These are phyloP conservation scores for Eucalyptus regnans DNA, from an alignment of 345 rosid genomes.

Conservation along the genomic window DNA sequence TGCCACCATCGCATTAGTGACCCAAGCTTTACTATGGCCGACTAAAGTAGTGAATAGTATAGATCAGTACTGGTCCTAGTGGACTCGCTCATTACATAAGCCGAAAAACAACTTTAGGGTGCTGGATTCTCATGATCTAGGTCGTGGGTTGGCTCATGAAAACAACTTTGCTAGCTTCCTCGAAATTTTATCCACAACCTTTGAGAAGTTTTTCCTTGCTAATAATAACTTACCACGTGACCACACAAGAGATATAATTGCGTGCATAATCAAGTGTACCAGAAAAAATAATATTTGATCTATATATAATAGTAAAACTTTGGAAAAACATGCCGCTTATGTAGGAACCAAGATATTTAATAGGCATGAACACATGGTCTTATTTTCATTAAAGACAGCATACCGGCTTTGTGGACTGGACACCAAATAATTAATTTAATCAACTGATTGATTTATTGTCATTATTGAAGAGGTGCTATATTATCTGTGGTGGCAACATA, in stretches of 20 bases:
- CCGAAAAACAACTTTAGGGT: too few species aligned
- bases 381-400: not conserved
- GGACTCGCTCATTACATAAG: too few species aligned
- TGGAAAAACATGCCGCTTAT: not conserved
- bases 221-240: not conserved
- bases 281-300: not conserved
- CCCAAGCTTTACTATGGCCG: fast-evolving
- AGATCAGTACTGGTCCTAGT: too few species aligned
- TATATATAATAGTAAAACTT: not conserved
- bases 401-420: too few species aligned
- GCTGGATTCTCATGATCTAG: too few species aligned
- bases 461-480: too few species aligned
- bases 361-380: not conserved
- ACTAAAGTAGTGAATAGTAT: too few species aligned
- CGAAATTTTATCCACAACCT: not conserved
- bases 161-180: not conserved
- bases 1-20: too few species aligned
- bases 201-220: not conserved
- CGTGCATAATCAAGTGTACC: not conserved
- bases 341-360: not conserved
- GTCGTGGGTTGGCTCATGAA: fast-evolving
- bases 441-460: too few species aligned
- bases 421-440: too few species aligned
- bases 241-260: not conserved
- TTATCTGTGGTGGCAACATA: too few species aligned